phyloP scores from a whole-genome alignment of 1,139 yeast genomes.

The Candida sanyaensis region DNA sequence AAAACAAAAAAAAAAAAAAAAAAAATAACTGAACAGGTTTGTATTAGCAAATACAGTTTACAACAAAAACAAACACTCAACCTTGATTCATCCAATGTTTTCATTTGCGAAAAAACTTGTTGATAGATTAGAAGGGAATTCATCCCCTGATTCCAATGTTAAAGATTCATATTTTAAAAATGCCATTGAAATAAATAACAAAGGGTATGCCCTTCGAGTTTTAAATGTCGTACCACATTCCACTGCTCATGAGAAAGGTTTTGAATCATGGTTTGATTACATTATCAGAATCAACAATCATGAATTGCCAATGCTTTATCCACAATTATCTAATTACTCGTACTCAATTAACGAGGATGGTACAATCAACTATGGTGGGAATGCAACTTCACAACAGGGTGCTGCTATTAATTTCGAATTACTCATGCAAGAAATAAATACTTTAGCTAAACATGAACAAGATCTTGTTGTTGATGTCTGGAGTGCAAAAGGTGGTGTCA shows the following conservation, averaged over 20 bases:
- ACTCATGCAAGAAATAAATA: slow-evolving; percentile 35
- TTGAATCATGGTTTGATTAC: slow-evolving; percentile 87
- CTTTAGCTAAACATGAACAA: slow-evolving; percentile 34
- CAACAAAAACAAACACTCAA: background rate
- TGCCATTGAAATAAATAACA: slow-evolving; percentile 40
- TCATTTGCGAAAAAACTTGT: slow-evolving; percentile 87
- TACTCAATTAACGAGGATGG: slow-evolving; percentile 48
- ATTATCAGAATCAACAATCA: slow-evolving; percentile 77
- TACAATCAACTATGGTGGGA: slow-evolving; percentile 39
- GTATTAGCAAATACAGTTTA: background rate
- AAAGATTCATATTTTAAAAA: slow-evolving; percentile 56
- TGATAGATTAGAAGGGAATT: slow-evolving; percentile 63
- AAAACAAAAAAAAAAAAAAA: background rate
- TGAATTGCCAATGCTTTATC: slow-evolving; percentile 57
- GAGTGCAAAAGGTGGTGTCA: slow-evolving; percentile 85
- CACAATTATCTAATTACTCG: slow-evolving; percentile 30
- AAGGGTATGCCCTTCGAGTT: slow-evolving; percentile 46
- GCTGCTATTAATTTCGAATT: slow-evolving; percentile 37
- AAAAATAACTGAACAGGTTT: background rate
- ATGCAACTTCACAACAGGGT: slow-evolving; percentile 38
- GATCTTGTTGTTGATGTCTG: slow-evolving; percentile 67
- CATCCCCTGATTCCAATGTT: slow-evolving; percentile 24
- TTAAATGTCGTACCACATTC: slow-evolving; percentile 45
- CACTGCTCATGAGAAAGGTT: slow-evolving; percentile 35
- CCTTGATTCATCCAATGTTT: slow-evolving; percentile 51